Evolutionary conservation across 2,329 filamentous ascomycete genomes (phyloP).

Genomic region (Phialophora tarda): DNA sequence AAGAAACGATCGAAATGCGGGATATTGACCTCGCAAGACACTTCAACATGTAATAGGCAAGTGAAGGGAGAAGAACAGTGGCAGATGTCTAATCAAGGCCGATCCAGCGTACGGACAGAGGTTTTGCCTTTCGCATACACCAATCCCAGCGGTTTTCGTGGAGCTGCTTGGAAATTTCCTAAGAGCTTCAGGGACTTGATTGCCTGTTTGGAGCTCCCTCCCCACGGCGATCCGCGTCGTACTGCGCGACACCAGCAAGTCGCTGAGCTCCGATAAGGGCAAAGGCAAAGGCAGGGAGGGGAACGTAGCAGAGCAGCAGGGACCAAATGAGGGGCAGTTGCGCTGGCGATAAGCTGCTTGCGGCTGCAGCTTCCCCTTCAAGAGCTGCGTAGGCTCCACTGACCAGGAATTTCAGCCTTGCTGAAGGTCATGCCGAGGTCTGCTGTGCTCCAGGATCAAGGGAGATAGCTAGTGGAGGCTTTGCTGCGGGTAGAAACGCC

Average conservation of each 20-base stretch:
- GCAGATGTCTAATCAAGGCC: conserved; percentile 5
- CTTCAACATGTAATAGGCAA: conserved; percentile 24
- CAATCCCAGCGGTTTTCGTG: neutral
- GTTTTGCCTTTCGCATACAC: neutral
- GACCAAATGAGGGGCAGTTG: conserved; percentile 18
- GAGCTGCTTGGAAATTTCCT: neutral
- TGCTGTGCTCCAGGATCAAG: conserved; percentile 10
- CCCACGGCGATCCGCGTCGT: conserved; percentile 23
- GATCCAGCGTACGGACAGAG: neutral
- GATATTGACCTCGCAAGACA: conserved; percentile 11
- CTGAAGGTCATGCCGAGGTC: conserved; percentile 8
- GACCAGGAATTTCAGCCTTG: conserved; percentile 23
- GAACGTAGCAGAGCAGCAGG: neutral
- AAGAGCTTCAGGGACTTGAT: conserved; percentile 18
- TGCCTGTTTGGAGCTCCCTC: conserved; percentile 26
- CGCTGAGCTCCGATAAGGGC: conserved; percentile 23
- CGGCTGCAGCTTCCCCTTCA: conserved; percentile 11
- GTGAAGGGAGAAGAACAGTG: conserved; percentile 12
- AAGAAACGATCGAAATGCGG: conserved; percentile 4
- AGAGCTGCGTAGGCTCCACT: neutral
- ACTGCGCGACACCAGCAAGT: conserved; percentile 2
- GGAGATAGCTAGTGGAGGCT: conserved; percentile 3
- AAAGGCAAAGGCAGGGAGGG: neutral
- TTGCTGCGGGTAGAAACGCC: neutral
- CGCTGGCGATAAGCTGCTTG: conserved; percentile 11